These are phyloP conservation scores for Amanita molliuscula DNA, from an alignment of 768 basidiomycete species.

Conservation along the genomic window DNA sequence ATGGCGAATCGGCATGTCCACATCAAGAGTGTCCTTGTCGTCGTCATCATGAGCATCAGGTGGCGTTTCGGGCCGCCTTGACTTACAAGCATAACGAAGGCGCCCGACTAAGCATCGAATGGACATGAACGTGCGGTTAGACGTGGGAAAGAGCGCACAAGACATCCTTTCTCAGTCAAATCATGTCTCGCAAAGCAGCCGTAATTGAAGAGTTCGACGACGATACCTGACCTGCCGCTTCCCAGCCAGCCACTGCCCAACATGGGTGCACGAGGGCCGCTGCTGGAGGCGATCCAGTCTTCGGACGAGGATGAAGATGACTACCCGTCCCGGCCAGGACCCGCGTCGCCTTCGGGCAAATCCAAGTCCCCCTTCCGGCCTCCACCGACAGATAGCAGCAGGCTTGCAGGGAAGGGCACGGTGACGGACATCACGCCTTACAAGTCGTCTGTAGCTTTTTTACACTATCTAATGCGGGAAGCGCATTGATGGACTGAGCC, in stretches of 20 bases:
- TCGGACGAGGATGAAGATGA: conserved; percentile 38
- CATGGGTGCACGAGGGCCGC: conserved; percentile 59
- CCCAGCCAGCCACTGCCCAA: conserved; percentile 58
- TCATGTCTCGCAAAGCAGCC: conserved; percentile 63
- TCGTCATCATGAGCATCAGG: background rate
- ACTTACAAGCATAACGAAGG: conserved; percentile 21
- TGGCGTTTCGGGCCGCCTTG: background rate
- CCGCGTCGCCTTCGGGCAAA: conserved; percentile 40
- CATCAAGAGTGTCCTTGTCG: conserved; percentile 8
- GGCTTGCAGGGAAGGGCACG: conserved; percentile 21
- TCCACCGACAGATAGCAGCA: conserved; percentile 13
- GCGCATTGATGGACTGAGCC: conserved; percentile 11
- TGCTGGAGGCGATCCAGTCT: conserved; percentile 63
- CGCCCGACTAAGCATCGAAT: conserved; percentile 14
- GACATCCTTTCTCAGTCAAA: background rate
- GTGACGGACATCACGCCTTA: conserved; percentile 75
- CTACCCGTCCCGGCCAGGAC: conserved; percentile 33
- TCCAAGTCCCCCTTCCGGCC: conserved; percentile 15
- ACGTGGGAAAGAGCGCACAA: conserved; percentile 11
- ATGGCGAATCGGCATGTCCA: conserved; percentile 7
- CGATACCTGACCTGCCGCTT: conserved; percentile 83
- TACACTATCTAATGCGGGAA: conserved; percentile 5
- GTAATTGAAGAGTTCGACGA: conserved; percentile 85
- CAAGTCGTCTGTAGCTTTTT: conserved; percentile 49
- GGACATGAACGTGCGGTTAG: conserved; percentile 1